Evolutionary conservation across 768 basidiomycete species (phyloP), one percentile per base, ranked within the genome.

Genomic region (Hygrocybe punicea): DNA sequence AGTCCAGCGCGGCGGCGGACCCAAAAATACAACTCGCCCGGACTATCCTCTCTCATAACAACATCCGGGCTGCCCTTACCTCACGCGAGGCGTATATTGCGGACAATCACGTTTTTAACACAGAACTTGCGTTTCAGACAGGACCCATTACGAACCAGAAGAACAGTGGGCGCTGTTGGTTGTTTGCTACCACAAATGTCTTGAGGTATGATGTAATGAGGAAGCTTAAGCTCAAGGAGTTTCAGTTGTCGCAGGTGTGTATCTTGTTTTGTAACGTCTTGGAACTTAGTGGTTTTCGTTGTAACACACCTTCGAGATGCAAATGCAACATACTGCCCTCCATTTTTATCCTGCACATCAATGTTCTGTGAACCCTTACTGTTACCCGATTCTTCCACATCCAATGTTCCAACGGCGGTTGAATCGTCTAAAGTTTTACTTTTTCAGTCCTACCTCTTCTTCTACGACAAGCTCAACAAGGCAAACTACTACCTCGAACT

Each of bases 401-500:
- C 42, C 25, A 24, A 9, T 56, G 17, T 48, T 10, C 24, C 3
- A 4, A 14, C 16, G 39, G 3, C 6, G 3, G 14, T 34, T 46
- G 44, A 23, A 17, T 2, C 17, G 33, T 16, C 50, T 34, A 7
- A 24, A 21, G 9, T 37, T 24, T 29, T 5, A 14, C n/a, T 47
- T 23, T 39, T 42, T 63, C n/a, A 91, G 88, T 84, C 85, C 2
- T 96, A 96, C 71, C 79, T 95, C 25, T 95, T 94, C 80, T 95
- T 98, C 81, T 96, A 88, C 80, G 95, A 98, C 74, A 94, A 95
- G 73, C 83, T 98, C 50, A 93, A 95, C 79, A 92, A 97, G 74
- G 76, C 86, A 47, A 94, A 95, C 74, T 94, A 91, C 73, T 96
- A 89, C 71, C 86, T 97, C 16, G 95, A 97, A 72, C 79, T 88